Conservation (phyloP, 208 protist species). For the Acanthamoeba castellanii region DNA sequence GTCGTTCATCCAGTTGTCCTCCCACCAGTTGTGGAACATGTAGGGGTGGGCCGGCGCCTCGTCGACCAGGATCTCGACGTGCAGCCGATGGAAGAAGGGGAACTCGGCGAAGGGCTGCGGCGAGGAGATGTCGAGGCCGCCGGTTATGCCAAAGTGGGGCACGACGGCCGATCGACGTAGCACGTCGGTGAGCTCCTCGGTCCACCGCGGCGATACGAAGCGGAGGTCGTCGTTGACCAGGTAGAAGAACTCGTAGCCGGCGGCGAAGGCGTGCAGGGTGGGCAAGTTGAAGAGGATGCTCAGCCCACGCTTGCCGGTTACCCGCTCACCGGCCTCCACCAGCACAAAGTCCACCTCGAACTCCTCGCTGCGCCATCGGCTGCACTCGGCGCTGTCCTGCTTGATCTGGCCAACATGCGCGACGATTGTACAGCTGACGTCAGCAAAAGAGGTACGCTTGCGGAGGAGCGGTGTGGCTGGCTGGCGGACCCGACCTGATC, state of each 20-base stretch:
- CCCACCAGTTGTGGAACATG: constrained; percentile 66
- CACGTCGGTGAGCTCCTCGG: not conserved
- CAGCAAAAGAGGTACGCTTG: not conserved
- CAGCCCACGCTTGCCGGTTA: constrained; percentile 33
- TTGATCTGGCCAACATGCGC: not conserved
- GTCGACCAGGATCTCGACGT: constrained; percentile 31
- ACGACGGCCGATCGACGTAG: not conserved
- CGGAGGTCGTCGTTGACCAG: constrained; percentile 56
- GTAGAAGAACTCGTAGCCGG: constrained; percentile 61
- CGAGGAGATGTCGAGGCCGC: constrained; percentile 42
- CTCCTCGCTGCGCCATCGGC: not conserved
- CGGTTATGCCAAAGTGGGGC: constrained; percentile 51
- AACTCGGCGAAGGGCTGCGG: constrained; percentile 45
- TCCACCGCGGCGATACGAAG: constrained; percentile 29
- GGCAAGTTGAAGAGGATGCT: constrained; percentile 59
- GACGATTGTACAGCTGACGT: too few relatives aligned
- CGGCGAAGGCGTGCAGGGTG: constrained; percentile 35
- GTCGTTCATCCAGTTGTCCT: constrained; percentile 58
- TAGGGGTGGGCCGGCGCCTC: constrained; percentile 54
- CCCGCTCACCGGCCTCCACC: constrained; percentile 14
- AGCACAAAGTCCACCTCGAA: constrained; percentile 41
- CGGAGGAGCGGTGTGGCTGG: too few relatives aligned
- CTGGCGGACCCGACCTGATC: not conserved
- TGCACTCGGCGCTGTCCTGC: not conserved
- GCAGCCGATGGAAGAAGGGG: constrained; percentile 47